Base-by-base conservation (phyloP, 257 asterid species). In the Sherardia arvensis region DNA sequence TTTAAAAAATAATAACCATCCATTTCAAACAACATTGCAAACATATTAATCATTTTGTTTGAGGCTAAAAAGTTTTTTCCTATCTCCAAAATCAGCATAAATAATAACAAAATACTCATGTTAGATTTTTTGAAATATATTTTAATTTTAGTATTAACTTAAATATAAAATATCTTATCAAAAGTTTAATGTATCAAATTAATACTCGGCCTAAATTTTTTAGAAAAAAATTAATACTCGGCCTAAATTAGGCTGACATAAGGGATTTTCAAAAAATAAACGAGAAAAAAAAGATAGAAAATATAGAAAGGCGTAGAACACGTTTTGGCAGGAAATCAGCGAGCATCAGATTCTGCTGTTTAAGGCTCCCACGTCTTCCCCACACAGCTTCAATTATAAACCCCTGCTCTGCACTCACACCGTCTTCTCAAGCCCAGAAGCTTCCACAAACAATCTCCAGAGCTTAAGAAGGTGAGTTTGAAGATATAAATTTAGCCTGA, bases 281-380 rank as follows among this genome's bases (percentile, higher is more conserved):
- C n/a, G 1, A 21, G 57, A 21, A 21, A 53, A 53, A 53, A 7
- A 15, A 43, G 4, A 43, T 43, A 17, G 29, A 56, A 56, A 26
- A 9, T 26, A 12, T n/a, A n/a, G n/a, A n/a, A n/a, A n/a, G n/a
- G n/a, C n/a, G n/a, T n/a, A n/a, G n/a, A 20, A 25, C 10, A 55
- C 8, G 15, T 22, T 53, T 53, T 27, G 20, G 26, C 60, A 5
- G 30, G 34, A 55, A 55, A 55, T 26, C n/a, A 55, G 20, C 51
- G 30, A 14, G 60, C 29, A 26, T 55, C 60, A 25, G 60, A 55
- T 55, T 22, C 59, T 34, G 7, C 43, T 14, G 51, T 14, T 15
- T 43, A 43, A 43, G 51, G 51, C 51, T 43, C 20, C n/a, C 51
- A 43, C 56, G 56, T 66, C 30, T 66, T 38, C 64, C 62, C 21